phyloP scores from a whole-genome alignment of 768 basidiomycete species.

The Dioszegia crocea region DNA sequence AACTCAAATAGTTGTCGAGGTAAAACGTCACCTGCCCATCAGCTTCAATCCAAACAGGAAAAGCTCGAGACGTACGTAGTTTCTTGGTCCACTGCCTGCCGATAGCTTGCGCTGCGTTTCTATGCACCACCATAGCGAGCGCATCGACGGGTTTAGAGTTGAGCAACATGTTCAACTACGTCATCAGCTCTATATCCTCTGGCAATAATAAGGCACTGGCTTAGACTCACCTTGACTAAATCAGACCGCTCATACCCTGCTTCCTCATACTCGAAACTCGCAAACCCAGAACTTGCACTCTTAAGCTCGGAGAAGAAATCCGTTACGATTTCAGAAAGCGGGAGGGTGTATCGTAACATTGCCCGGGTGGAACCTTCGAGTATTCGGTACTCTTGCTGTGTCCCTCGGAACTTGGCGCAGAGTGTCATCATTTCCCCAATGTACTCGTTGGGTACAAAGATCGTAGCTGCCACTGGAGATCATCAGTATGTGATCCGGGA shows the following conservation, averaged over 20 bases:
- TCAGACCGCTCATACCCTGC: slow-evolving; percentile 79
- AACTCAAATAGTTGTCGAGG: slow-evolving; percentile 90
- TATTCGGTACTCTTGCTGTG: slow-evolving; percentile 76
- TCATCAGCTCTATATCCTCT: not conserved
- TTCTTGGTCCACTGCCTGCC: slow-evolving; percentile 86
- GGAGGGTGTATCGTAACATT: slow-evolving; percentile 77
- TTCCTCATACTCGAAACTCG: slow-evolving; percentile 74
- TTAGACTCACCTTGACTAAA: slow-evolving; percentile 65
- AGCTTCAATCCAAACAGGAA: not conserved
- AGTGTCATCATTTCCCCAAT: slow-evolving; percentile 95
- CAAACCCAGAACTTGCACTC: slow-evolving; percentile 57
- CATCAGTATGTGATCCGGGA: not conserved
- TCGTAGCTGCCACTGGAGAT: slow-evolving; percentile 71
- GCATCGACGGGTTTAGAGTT: slow-evolving; percentile 90
- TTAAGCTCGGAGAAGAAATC: slow-evolving; percentile 95
- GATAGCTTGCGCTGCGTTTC: slow-evolving; percentile 67
- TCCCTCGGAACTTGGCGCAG: slow-evolving; percentile 77
- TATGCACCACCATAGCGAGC: slow-evolving; percentile 83
- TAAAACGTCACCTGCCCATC: slow-evolving; percentile 65
- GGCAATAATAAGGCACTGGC: not conserved
- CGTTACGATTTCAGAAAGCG: slow-evolving; percentile 80
- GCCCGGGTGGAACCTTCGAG: slow-evolving; percentile 64
- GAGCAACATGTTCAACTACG: slow-evolving; percentile 81
- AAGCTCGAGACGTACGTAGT: slow-evolving; percentile 61
- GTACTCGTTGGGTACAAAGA: slow-evolving; percentile 91